A percentile compares a stretch with the other conserved stretches of the same genome.
These are phyloP conservation scores for Tulasnella sp. DNA, from an alignment of 768 basidiomycete genomes.

Conservation along the genomic window DNA sequence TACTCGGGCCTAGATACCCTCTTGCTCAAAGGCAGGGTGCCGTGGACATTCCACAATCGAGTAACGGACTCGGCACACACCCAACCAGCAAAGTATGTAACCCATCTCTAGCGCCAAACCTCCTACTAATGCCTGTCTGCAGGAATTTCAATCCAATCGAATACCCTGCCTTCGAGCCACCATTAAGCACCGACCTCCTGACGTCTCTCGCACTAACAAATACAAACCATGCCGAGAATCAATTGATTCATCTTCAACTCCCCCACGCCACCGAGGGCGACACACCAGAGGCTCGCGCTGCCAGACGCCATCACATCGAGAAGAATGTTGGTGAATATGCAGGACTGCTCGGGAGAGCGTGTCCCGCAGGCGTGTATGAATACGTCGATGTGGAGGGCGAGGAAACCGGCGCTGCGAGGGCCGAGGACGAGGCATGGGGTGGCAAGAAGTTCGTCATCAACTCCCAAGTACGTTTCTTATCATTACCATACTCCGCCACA, in stretches of 20 bases:
- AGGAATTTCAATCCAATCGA: constrained; percentile 57
- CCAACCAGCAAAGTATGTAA: constrained; percentile 38
- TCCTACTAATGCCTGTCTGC: not conserved
- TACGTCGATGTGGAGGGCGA: constrained; percentile 63
- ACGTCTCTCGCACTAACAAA: constrained; percentile 83
- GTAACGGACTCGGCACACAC: constrained; percentile 60
- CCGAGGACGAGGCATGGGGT: constrained; percentile 42
- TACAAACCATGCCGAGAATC: constrained; percentile 95
- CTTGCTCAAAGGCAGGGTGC: constrained; percentile 69
- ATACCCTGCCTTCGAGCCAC: constrained; percentile 79
- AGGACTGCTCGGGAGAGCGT: constrained; percentile 75
- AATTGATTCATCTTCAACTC: constrained; percentile 78
- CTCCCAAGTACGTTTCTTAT: constrained; percentile 53
- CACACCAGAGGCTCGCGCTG: constrained; percentile 31
- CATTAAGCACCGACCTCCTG: constrained; percentile 84
- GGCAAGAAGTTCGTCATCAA: constrained; percentile 93
- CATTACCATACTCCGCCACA: not conserved
- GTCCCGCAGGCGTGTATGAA: constrained; percentile 95
- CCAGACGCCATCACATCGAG: constrained; percentile 53
- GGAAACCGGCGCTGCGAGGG: constrained; percentile 14
- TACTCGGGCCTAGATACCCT: constrained; percentile 86
- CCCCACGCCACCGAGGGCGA: constrained; percentile 21
- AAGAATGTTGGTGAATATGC: constrained; percentile 70
- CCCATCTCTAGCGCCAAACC: not conserved
- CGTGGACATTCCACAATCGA: constrained; percentile 81